phyloP scores from a whole-genome alignment of 305 asterid species.

The Fraxinus angustifolia region DNA sequence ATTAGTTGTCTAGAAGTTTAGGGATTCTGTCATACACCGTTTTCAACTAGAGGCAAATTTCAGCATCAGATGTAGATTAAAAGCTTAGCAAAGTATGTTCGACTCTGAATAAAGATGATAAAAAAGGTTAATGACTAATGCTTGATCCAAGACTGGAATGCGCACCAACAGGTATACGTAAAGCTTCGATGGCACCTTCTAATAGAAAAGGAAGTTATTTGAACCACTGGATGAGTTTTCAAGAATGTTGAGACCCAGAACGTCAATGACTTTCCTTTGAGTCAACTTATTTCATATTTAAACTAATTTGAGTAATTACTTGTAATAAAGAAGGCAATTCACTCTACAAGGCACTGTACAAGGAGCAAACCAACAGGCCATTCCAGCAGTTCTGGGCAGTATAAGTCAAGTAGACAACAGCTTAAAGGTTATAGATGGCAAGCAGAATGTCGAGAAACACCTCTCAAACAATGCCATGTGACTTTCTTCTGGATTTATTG shows the following conservation, averaged over 20 bases:
- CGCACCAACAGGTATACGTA: neutral
- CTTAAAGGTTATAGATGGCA: neutral
- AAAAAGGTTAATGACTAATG: neutral
- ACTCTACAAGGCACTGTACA: neutral
- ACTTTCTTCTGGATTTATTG: neutral
- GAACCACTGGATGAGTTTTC: neutral
- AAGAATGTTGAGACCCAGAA: neutral
- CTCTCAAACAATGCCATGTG: neutral
- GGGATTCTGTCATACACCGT: neutral
- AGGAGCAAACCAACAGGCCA: neutral
- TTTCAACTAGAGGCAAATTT: neutral
- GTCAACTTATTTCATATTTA: neutral
- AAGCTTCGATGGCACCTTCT: neutral
- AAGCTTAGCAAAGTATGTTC: neutral
- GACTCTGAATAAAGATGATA: neutral
- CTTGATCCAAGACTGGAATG: neutral
- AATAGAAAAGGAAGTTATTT: neutral
- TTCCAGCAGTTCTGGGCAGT: neutral
- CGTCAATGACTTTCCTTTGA: neutral
- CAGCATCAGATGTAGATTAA: neutral
- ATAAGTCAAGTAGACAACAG: neutral
- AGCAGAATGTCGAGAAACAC: neutral
- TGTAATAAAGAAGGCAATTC: neutral
- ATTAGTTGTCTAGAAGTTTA: neutral
- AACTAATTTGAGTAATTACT: neutral